Conservation (phyloP, 75 land plant species). For the Adiantum capillusveneris region DNA sequence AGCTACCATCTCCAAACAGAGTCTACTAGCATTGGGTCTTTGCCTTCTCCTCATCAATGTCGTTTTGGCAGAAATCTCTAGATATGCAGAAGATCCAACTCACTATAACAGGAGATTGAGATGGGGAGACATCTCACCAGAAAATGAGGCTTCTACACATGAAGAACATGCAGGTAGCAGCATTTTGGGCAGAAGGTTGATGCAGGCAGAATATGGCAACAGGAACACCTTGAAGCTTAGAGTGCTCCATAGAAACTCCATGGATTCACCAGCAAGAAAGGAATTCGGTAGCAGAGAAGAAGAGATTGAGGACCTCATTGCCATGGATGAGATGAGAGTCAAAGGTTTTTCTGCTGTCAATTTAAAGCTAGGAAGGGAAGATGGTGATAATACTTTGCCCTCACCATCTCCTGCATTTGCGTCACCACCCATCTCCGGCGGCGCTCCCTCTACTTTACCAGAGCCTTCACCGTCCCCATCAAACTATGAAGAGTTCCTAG, state of each 20-base stretch:
- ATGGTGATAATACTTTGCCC: not conserved
- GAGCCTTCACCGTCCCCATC: not conserved
- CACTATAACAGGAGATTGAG: no score
- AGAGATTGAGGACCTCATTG: not conserved
- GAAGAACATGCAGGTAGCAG: no score
- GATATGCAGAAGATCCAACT: no score
- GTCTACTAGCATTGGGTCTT: no score
- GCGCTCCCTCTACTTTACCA: not conserved
- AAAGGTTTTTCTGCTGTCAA: not conserved
- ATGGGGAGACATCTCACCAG: no score
- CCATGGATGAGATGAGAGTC: slow-evolving; percentile 1
- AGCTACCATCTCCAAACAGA: no score
- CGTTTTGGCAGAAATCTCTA: no score
- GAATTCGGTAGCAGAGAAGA: not conserved
- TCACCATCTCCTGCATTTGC: not conserved
- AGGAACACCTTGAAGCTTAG: not conserved
- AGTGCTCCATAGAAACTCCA: not conserved
- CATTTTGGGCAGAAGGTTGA: not conserved
- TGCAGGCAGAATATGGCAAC: not conserved
- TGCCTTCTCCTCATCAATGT: no score
- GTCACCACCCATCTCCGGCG: not conserved
- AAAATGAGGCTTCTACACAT: no score
- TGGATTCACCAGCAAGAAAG: not conserved
- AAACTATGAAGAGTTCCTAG: not conserved
- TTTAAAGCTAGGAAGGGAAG: not conserved